phyloP scores from a whole-genome alignment of 2,329 filamentous ascomycete genomes.

The Epichloe coenophiala region DNA sequence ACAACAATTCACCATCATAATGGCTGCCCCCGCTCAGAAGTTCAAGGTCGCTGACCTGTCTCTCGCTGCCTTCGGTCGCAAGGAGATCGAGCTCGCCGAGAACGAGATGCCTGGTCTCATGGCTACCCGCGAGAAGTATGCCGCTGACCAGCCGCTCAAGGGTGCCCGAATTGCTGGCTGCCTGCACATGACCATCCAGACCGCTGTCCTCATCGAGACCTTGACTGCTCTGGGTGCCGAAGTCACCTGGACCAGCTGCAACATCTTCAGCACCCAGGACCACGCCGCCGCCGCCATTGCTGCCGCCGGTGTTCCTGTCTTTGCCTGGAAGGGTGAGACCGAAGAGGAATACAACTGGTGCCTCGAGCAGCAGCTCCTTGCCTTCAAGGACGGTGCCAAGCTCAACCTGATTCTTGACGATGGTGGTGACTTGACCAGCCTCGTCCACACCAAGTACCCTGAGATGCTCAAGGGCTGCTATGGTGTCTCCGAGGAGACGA shows the following conservation, averaged over 20 bases:
- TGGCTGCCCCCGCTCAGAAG: constrained; percentile 74
- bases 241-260: constrained; percentile 98
- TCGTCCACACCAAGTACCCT: constrained; percentile 97
- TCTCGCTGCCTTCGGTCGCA: constrained; percentile 94
- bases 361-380: constrained; percentile 89
- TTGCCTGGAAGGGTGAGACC: constrained; percentile 75
- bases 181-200: constrained; percentile 99
- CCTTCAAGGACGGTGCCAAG: constrained; percentile 94
- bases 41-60: constrained; percentile 99
- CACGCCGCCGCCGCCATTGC: constrained; percentile 97
- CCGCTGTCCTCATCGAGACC: constrained; percentile 97
- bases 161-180: constrained; percentile 95
- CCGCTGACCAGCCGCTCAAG: constrained; percentile 79
- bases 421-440: constrained; percentile 88
- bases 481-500: constrained; percentile 98
- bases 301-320: constrained; percentile 79
- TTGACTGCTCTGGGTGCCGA: constrained; percentile 88
- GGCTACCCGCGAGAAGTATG: constrained; percentile 86
- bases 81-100: constrained; percentile 97
- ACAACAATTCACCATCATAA: constrained; percentile 22
- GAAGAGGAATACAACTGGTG: constrained; percentile 99
- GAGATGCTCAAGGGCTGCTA: constrained; percentile 97
- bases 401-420: constrained; percentile 99
- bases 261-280: constrained; percentile 99
- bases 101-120: constrained; percentile 97